Conservation (phyloP, 2,329 filamentous ascomycete genomes). For the Alternaria sp. region DNA sequence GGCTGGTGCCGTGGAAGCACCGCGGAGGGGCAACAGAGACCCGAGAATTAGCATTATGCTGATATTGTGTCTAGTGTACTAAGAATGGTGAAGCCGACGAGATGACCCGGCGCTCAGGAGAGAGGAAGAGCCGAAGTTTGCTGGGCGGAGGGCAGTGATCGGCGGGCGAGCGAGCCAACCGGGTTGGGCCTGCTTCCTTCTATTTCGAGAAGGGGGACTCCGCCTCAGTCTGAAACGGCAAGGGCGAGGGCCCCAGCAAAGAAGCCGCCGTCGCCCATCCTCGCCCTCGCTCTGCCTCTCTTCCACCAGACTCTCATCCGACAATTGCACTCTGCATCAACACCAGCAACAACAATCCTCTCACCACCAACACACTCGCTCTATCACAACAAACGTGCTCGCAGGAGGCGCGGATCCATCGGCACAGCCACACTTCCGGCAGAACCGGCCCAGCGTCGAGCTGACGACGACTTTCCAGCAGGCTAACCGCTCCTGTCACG, state of each 20-base stretch:
- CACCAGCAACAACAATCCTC: background rate
- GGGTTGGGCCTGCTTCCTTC: slow-evolving; percentile 18
- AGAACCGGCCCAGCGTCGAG: slow-evolving; percentile 41
- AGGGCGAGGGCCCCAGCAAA: slow-evolving; percentile 31
- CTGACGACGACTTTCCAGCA: slow-evolving; percentile 45
- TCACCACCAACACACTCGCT: background rate
- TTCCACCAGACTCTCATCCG: background rate
- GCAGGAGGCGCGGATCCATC: slow-evolving; percentile 1
- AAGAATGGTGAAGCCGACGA: background rate
- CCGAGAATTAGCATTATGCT: background rate
- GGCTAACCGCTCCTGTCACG: slow-evolving; percentile 39
- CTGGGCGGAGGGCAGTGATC: slow-evolving; percentile 10
- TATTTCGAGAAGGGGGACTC: slow-evolving; percentile 21
- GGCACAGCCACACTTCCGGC: slow-evolving; percentile 42
- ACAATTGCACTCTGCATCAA: background rate
- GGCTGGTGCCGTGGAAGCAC: background rate
- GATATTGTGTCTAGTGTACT: background rate
- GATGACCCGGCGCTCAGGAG: slow-evolving; percentile 2
- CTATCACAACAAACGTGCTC: background rate
- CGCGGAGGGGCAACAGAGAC: background rate
- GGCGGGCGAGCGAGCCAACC: slow-evolving; percentile 4
- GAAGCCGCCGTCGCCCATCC: slow-evolving; percentile 15
- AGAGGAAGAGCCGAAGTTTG: slow-evolving; percentile 3
- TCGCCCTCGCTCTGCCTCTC: slow-evolving; percentile 9
- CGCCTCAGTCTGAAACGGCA: slow-evolving; percentile 27